Percentiles rank a stretch among this genome's conserved stretches.
These are phyloP conservation scores for Lignosus rhinocerotis DNA, from an alignment of 1,284 basidiomycete genomes.

Conservation along the genomic window DNA sequence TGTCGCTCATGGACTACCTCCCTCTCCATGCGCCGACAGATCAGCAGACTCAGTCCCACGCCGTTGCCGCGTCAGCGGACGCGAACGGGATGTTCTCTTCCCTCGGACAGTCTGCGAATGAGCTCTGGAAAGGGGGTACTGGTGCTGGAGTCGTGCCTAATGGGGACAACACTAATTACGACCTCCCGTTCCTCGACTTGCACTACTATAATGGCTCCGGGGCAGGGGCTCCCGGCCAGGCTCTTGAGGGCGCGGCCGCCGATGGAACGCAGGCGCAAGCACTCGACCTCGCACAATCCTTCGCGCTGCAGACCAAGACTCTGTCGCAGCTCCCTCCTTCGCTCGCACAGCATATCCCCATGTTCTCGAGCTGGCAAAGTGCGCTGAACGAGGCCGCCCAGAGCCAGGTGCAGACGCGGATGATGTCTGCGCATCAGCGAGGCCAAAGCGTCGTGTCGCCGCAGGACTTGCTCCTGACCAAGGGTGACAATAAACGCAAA, in stretches of 20 bases:
- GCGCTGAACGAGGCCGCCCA: slow-evolving; percentile 22
- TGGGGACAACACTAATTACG: slow-evolving; percentile 39
- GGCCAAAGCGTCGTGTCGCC: slow-evolving; percentile 71
- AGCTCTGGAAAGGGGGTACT: slow-evolving; percentile 18
- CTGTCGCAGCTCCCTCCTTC: slow-evolving; percentile 31
- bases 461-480: slow-evolving; percentile 60
- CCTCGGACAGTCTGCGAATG: slow-evolving; percentile 19
- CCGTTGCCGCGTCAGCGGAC: slow-evolving; percentile 8
- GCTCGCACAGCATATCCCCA: slow-evolving; percentile 32
- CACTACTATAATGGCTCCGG: slow-evolving; percentile 55
- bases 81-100: slow-evolving; percentile 20
- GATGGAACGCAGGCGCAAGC: slow-evolving; percentile 44
- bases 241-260: slow-evolving; percentile 17
- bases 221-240: slow-evolving; percentile 10
- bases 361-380: slow-evolving; percentile 24
- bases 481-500: slow-evolving; percentile 66
- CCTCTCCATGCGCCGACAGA: slow-evolving; percentile 22
- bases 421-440: slow-evolving; percentile 51
- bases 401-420: slow-evolving; percentile 30
- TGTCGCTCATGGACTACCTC: slow-evolving; percentile 27
- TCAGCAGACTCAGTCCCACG: slow-evolving; percentile 11
- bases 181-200: slow-evolving; percentile 71
- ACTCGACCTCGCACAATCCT: slow-evolving; percentile 60
- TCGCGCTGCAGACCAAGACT: slow-evolving; percentile 32
- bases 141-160: background rate